phyloP scores from a whole-genome alignment of 495 filamentous ascomycete species.

The Xylaria venustula region DNA sequence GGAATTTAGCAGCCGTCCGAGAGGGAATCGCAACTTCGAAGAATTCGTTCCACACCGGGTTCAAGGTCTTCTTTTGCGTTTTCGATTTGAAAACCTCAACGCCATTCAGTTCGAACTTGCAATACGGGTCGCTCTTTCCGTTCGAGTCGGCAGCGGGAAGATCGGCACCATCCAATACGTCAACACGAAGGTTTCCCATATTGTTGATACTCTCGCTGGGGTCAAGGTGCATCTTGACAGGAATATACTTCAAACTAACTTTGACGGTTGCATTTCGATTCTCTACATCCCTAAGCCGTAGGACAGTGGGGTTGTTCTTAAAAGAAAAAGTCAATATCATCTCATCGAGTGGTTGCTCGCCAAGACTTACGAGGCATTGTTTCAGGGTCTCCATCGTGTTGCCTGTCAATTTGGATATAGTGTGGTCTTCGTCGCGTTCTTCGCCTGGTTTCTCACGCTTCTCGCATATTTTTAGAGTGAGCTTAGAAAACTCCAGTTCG shows the following conservation, averaged over 20 bases:
- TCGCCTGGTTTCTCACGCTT: constrained; percentile 72
- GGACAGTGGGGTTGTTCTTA: constrained; percentile 82
- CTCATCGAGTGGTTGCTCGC: neutral
- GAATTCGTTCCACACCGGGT: constrained; percentile 92
- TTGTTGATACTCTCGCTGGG: constrained; percentile 98
- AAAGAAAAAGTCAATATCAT: constrained; percentile 14
- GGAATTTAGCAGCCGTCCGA: constrained; percentile 81
- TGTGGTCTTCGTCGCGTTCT: constrained; percentile 63
- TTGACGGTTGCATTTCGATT: constrained; percentile 79
- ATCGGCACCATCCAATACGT: constrained; percentile 83
- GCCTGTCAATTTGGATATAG: constrained; percentile 79
- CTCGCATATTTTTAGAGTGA: constrained; percentile 81
- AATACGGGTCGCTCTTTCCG: constrained; percentile 94
- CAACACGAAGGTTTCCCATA: constrained; percentile 87
- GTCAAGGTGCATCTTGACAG: constrained; percentile 89
- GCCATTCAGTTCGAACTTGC: constrained; percentile 86
- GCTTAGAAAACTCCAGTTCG: constrained; percentile 90
- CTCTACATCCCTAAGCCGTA: constrained; percentile 71
- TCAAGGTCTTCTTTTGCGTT: constrained; percentile 91
- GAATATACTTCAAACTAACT: constrained; percentile 90
- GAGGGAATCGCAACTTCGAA: constrained; percentile 83
- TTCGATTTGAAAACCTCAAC: constrained; percentile 90
- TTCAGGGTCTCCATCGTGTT: constrained; percentile 83
- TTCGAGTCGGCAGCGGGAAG: constrained; percentile 92
- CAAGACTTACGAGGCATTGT: constrained; percentile 70